Evolutionary conservation across 805 yeast genomes (phyloP).

Genomic region (Saccharomycopsis fermentans): DNA sequence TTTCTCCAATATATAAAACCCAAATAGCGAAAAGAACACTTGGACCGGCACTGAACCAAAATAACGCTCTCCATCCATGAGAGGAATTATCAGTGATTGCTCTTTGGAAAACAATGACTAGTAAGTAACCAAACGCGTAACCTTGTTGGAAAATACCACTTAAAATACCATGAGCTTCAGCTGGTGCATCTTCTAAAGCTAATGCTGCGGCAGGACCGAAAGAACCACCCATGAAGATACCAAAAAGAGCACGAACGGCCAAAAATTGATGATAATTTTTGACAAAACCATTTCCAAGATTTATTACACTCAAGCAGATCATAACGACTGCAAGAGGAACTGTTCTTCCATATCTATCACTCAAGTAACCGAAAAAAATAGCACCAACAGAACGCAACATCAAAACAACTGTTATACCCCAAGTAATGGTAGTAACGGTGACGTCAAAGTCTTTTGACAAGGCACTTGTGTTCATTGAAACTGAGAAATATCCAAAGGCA

Average conservation of each 20-base stretch:
- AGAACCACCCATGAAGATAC: conserved; percentile 48
- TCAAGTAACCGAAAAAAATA: conserved; percentile 43
- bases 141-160: conserved; percentile 50
- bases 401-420: conserved; percentile 63
- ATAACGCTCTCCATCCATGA: conserved; percentile 59
- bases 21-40: conserved; percentile 48
- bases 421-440: conserved; percentile 42
- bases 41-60: conserved; percentile 64
- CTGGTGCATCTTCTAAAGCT: conserved; percentile 57
- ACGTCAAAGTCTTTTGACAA: conserved; percentile 40
- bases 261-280: conserved; percentile 45
- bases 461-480: conserved; percentile 41
- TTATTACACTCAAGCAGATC: conserved; percentile 37
- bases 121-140: conserved; percentile 55
- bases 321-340: conserved; percentile 44
- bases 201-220: conserved; percentile 58
- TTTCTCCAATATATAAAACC: conserved; percentile 53
- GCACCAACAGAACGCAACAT: conserved; percentile 65
- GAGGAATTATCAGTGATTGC: conserved; percentile 44
- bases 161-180: conserved; percentile 46
- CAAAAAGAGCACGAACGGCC: conserved; percentile 54
- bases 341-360: conserved; percentile 53
- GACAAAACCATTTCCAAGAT: conserved; percentile 56
- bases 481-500: conserved; percentile 60
- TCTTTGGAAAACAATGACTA: conserved; percentile 52